These are phyloP conservation scores for Aureobasidium pullulans DNA, from an alignment of 2,329 filamentous ascomycete genomes.

Conservation along the genomic window DNA sequence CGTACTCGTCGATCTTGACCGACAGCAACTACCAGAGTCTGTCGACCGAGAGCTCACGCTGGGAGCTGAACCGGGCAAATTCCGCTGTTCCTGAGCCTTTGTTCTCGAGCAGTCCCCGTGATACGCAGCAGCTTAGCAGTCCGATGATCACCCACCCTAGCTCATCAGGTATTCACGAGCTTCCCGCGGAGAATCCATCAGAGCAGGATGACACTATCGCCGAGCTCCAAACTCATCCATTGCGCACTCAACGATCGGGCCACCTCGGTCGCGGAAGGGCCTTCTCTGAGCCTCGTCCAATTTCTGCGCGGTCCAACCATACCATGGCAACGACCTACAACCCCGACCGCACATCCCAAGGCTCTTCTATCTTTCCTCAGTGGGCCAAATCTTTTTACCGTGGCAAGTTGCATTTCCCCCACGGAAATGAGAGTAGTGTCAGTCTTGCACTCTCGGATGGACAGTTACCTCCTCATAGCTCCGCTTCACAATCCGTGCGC, in stretches of 20 bases:
- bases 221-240: slow-evolving; percentile 25
- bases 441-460: slow-evolving; percentile 7
- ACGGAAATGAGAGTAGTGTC: slow-evolving; percentile 9
- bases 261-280: slow-evolving; percentile 26
- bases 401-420: slow-evolving; percentile 20
- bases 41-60: slow-evolving; percentile 4
- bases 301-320: slow-evolving; percentile 25
- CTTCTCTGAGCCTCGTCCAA: slow-evolving; percentile 18
- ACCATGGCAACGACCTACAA: slow-evolving; percentile 20
- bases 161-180: slow-evolving; percentile 1
- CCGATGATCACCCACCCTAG: neutral
- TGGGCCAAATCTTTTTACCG: slow-evolving; percentile 32
- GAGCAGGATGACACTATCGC: slow-evolving; percentile 29
- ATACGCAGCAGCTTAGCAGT: neutral
- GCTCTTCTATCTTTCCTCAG: slow-evolving; percentile 27
- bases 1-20: neutral
- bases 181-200: neutral
- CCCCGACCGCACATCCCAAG: slow-evolving; percentile 23
- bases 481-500: neutral
- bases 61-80: neutral
- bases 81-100: slow-evolving; percentile 29
- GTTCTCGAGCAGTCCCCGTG: slow-evolving; percentile 18
- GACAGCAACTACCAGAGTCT: neutral
- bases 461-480: neutral
- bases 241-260: slow-evolving; percentile 28